A percentile compares a stretch with the other conserved stretches of the same genome.
Conservation (phyloP, 73 alveolate species). For the Paramecium primaurelia region DNA sequence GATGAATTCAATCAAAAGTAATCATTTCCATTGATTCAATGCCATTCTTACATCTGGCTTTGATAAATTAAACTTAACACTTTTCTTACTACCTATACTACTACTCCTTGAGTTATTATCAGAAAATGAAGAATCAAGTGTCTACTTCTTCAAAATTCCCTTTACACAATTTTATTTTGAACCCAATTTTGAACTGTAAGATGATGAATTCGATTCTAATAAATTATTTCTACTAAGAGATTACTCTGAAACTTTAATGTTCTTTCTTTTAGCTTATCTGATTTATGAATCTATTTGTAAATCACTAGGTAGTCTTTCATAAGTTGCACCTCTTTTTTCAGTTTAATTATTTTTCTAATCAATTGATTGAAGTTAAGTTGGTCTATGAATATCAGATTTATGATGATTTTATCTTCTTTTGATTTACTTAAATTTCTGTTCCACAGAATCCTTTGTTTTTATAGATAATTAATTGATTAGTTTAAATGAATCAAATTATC, state of each 20-base stretch:
- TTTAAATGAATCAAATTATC: not conserved
- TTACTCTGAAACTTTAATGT: not conserved
- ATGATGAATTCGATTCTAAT: not conserved
- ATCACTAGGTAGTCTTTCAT: not conserved
- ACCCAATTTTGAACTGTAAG: not conserved
- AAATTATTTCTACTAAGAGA: not conserved
- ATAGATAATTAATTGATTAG: not conserved
- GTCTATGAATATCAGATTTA: not conserved
- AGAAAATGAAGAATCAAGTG: not conserved
- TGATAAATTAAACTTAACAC: not conserved
- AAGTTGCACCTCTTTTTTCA: not conserved
- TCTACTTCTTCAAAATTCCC: not conserved
- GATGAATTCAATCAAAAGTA: not conserved
- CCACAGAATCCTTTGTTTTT: not conserved
- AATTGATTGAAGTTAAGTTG: not conserved
- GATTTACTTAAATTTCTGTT: not conserved
- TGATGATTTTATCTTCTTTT: constrained; percentile 14
- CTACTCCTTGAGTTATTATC: not conserved
- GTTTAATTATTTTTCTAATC: not conserved
- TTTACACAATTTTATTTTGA: not conserved
- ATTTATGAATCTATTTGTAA: not conserved
- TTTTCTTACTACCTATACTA: not conserved
- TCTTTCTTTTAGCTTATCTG: not conserved
- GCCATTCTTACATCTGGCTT: not conserved
- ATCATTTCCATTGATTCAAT: not conserved